Base-by-base conservation (phyloP, 2,329 filamentous ascomycete genomes). In the Tympanopsis confertula region DNA sequence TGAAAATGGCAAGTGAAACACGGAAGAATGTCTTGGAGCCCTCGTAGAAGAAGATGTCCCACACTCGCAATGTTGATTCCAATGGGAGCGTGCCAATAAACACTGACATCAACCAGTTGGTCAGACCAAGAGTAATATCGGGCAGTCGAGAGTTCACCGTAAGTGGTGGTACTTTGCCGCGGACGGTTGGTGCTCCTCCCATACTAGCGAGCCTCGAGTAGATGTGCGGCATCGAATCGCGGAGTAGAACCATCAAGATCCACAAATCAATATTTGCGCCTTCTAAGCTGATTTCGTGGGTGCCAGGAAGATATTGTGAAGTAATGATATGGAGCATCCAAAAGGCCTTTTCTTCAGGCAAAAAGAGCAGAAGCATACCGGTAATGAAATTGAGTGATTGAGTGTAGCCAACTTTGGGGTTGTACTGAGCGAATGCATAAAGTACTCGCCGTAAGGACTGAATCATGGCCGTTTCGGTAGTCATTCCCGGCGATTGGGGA, bases 301-400 rank as follows among this genome's bases (percentile, higher is more conserved):
- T 79, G 4, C 73, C 74, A 1, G 76, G 76, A 2, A 81, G 64
- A 47, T 77, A 75, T 14, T 64, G 58, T 5, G 71, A 68, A 2
- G 75, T 79, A 45, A 81, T 68, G 46, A 80, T 74, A 45, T 74
- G 74, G 35, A 81, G 61, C 56, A 81, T 69, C 55, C 75, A 69
- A 45, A 81, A 81, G 1, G 71, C 61, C 47, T 77, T 78, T 47
- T 80, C 75, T 47, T 78, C 76, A 20, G 76, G 66, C 52, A 80
- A 62, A 50, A 81, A 80, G 13, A 81, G 61, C 5, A 81, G 66
- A 2, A 81, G 61, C 39, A 81, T 66, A 15, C 75, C 76, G 13
- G 76, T 73, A 44, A 81, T 73, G 54, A 81, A 81, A 51, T 81
- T 81, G 22, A 81, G 65, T 5, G 73, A 78, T 46, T 81, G 76